Percentiles rank a stretch among this genome's conserved stretches.
Conservation (phyloP, 2,329 filamentous ascomycete genomes). For the Colletotrichum truncatum region DNA sequence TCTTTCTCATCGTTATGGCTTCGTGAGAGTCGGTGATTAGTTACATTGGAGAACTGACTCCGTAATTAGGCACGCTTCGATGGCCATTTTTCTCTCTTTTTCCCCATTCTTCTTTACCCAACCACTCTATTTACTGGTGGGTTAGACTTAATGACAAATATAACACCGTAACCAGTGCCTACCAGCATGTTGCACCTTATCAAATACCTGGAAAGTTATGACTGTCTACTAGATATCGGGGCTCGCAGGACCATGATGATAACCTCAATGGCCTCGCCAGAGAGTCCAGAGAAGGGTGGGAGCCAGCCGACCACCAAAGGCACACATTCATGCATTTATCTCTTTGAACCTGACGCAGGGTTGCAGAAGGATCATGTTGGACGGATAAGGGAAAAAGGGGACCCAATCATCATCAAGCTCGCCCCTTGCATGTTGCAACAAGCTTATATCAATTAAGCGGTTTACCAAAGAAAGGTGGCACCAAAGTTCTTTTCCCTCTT, state of each 20-base stretch:
- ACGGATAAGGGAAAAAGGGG: not conserved
- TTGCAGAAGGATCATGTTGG: not conserved
- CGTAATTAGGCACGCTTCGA: not conserved
- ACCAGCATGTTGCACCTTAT: no score
- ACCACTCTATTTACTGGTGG: no score
- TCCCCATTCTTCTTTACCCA: no score
- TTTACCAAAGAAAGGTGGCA: not conserved
- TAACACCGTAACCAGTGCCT: no score
- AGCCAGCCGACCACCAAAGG: not conserved
- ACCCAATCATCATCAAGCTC: no score
- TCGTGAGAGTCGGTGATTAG: not conserved
- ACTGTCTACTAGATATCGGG: no score
- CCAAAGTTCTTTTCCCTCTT: not conserved
- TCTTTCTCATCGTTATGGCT: not conserved
- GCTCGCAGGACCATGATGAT: no score
- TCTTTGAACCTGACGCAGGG: not conserved
- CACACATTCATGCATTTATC: not conserved
- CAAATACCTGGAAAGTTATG: no score
- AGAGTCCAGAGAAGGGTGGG: no score
- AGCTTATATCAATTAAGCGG: not conserved
- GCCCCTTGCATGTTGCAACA: not conserved
- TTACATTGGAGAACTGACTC: not conserved
- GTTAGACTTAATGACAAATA: no score
- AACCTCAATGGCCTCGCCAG: no score
- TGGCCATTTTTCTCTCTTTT: no score